phyloP scores from a whole-genome alignment of 2,329 filamentous ascomycete genomes.

The Pestalotiopsis sp. region DNA sequence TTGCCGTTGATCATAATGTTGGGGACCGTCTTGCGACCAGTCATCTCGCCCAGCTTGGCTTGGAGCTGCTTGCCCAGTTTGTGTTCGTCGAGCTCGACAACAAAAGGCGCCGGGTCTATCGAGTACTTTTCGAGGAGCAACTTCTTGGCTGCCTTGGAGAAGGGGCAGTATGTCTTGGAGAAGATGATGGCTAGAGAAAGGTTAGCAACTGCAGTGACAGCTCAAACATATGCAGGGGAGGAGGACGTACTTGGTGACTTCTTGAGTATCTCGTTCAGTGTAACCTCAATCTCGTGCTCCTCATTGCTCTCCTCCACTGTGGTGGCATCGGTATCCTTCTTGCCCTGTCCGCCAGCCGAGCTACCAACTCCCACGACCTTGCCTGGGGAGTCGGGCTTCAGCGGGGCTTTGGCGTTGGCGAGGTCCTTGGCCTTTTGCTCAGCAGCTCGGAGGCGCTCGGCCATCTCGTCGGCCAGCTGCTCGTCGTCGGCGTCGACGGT shows the following conservation, averaged over 20 bases:
- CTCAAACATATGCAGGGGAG: constrained; percentile 12
- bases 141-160: constrained; percentile 81
- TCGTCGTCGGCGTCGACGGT: constrained; percentile 60
- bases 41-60: constrained; percentile 69
- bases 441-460: constrained; percentile 66
- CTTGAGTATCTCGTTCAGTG: constrained; percentile 80
- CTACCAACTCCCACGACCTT: constrained; percentile 62
- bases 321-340: constrained; percentile 50
- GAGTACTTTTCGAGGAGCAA: constrained; percentile 83
- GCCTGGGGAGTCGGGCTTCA: constrained; percentile 61
- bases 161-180: constrained; percentile 91
- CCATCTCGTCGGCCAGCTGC: constrained; percentile 55
- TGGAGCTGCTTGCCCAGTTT: constrained; percentile 75
- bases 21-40: constrained; percentile 83
- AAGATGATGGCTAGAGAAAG: constrained; percentile 79
- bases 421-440: constrained; percentile 70
- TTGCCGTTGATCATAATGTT: constrained; percentile 88
- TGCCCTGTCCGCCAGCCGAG: constrained; percentile 54
- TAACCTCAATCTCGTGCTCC: constrained; percentile 67
- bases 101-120: constrained; percentile 79
- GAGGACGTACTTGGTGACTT: constrained; percentile 73
- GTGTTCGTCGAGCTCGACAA: constrained; percentile 90
- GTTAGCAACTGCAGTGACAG: background rate
- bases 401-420: constrained; percentile 67
- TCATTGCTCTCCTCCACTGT: constrained; percentile 59